phyloP scores from a whole-genome alignment of 805 yeast genomes.

The Metschnikowia henanensis region DNA sequence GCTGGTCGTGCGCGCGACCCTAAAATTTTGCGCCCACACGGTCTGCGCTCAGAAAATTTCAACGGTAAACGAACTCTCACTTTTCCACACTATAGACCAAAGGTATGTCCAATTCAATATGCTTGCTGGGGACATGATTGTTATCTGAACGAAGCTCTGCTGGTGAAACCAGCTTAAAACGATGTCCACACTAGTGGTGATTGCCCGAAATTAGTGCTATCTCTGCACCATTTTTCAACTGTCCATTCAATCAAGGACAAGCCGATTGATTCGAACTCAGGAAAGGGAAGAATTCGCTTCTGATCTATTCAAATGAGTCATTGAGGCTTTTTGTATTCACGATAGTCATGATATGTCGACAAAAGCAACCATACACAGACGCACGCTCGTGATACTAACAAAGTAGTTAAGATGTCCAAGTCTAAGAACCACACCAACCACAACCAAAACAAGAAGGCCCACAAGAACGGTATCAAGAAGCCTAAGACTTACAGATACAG shows the following conservation, averaged over 20 bases:
- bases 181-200: too few relatives aligned
- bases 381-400: constrained; percentile 26
- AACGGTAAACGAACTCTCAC: constrained; percentile 3
- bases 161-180: too few relatives aligned
- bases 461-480: constrained; percentile 99
- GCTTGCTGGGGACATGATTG: background rate
- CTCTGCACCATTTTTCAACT: too few relatives aligned
- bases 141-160: background rate
- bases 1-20: constrained; percentile 17
- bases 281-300: too few relatives aligned
- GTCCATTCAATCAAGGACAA: too few relatives aligned
- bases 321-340: too few relatives aligned
- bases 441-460: constrained; percentile 99
- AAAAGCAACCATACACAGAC: background rate
- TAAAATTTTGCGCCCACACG: constrained; percentile 16
- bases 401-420: constrained; percentile 76
- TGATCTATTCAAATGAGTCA: too few relatives aligned
- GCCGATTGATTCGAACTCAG: too few relatives aligned
- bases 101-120: constrained; percentile 16
- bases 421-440: constrained; percentile 99
- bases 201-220: too few relatives aligned
- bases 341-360: background rate
- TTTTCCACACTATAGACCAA: constrained; percentile 14
- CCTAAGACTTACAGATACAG: constrained; percentile 98
- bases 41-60: constrained; percentile 12